A percentile compares a stretch with the other conserved stretches of the same genome.
phyloP scores from a whole-genome alignment of 2,329 filamentous ascomycete genomes.

The Cladorrhinum sp. region DNA sequence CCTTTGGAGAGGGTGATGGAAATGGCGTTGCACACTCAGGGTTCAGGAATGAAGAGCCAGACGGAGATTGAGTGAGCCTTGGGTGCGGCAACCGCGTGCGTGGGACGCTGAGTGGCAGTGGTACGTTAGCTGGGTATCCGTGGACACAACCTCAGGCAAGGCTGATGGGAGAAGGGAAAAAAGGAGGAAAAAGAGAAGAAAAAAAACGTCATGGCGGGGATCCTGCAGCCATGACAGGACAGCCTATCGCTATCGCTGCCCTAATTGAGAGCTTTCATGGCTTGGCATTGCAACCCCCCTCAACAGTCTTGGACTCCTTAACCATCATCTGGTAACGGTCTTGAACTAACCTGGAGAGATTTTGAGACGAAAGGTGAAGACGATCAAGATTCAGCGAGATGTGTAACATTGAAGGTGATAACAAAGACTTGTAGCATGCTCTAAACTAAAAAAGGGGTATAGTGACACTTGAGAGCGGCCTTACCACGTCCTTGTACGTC shows the following conservation, averaged over 20 bases:
- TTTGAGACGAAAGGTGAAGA: neutral
- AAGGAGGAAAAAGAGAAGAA: neutral
- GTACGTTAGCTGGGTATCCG: neutral
- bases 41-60: neutral
- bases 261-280: neutral
- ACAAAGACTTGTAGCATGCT: neutral
- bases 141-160: conserved; percentile 6
- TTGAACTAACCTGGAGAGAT: neutral
- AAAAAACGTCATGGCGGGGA: conserved; percentile 25
- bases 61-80: neutral
- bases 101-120: neutral
- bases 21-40: neutral
- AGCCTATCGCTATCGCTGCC: neutral
- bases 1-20: neutral
- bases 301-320: too few species aligned
- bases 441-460: conserved; percentile 15
- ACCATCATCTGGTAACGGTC: too few species aligned
- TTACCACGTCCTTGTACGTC: conserved; percentile 14
- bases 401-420: neutral
- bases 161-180: conserved; percentile 15
- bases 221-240: neutral
- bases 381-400: neutral
- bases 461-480: conserved; percentile 9
- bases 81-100: neutral
- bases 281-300: neutral